A percentile compares a stretch with the other conserved stretches of the same genome.
Conservation (phyloP, 805 yeast genomes). For the Candida endomychidarum region DNA sequence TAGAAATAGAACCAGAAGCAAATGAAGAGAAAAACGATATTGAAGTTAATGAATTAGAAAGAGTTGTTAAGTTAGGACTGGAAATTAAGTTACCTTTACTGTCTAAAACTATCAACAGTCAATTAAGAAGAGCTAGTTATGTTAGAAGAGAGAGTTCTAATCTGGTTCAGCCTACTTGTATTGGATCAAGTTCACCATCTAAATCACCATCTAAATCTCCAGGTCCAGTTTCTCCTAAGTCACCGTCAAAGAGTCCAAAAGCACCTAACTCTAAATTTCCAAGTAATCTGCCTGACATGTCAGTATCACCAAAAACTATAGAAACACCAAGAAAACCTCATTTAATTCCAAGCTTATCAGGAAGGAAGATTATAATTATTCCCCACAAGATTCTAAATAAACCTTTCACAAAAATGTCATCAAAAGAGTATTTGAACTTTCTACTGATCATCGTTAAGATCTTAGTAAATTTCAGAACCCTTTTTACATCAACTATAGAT, state of each 20-base stretch:
- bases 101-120: slow-evolving; percentile 29
- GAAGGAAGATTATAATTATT: slow-evolving; percentile 32
- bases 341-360: slow-evolving; percentile 6
- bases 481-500: slow-evolving; percentile 20
- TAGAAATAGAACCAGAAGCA: slow-evolving; percentile 17
- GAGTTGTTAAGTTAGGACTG: slow-evolving; percentile 32
- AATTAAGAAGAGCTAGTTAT: slow-evolving; percentile 21
- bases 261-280: neutral
- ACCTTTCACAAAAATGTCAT: slow-evolving; percentile 37
- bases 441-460: slow-evolving; percentile 38
- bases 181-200: too few species aligned
- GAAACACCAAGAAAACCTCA: slow-evolving; percentile 4
- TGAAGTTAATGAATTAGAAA: slow-evolving; percentile 20
- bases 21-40: slow-evolving; percentile 11
- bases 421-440: slow-evolving; percentile 38
- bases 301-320: neutral
- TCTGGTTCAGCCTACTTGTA: neutral
- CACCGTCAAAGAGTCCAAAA: neutral
- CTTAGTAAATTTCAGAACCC: slow-evolving; percentile 32
- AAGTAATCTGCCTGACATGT: neutral
- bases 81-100: slow-evolving; percentile 27
- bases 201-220: neutral
- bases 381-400: slow-evolving; percentile 44
- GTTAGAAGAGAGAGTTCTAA: slow-evolving; percentile 3
- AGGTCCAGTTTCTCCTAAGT: neutral